Evolutionary conservation across 352 stramenopile genomes (phyloP).

Genomic region (Globisporangium nodosum): DNA sequence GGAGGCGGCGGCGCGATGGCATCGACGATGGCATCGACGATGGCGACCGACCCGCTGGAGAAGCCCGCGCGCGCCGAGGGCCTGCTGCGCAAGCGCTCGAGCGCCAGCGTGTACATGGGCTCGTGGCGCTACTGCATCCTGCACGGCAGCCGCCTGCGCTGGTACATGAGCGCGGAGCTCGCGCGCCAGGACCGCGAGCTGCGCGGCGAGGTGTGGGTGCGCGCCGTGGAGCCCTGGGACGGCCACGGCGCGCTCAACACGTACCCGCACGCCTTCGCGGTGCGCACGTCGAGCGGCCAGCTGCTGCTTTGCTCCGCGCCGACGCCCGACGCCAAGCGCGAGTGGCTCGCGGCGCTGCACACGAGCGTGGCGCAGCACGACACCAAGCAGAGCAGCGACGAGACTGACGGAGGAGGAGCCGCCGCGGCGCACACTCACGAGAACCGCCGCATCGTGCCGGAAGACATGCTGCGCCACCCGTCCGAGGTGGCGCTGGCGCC

Average conservation of each 20-base stretch:
- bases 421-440: constrained; percentile 6
- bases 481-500: constrained; percentile 1
- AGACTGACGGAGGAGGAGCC: neutral
- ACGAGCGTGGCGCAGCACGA: constrained; percentile 18
- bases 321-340: constrained; percentile 30
- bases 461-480: constrained; percentile 29
- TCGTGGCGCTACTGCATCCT: constrained; percentile 71
- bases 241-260: constrained; percentile 45
- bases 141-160: constrained; percentile 50
- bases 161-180: constrained; percentile 56
- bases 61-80: constrained; percentile 29
- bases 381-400: neutral
- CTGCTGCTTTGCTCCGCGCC: constrained; percentile 58
- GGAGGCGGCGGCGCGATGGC: too few species aligned
- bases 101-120: constrained; percentile 67
- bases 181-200: constrained; percentile 41
- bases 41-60: neutral
- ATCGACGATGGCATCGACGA: too few species aligned
- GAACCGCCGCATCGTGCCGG: constrained; percentile 42
- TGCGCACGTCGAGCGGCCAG: constrained; percentile 50
- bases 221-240: constrained; percentile 52
- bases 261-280: constrained; percentile 52
- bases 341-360: constrained; percentile 42
- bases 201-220: constrained; percentile 57
- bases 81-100: constrained; percentile 65